Evolutionary conservation across 2,329 filamentous ascomycete genomes (phyloP).

Genomic region (Paecilomyces formosus): DNA sequence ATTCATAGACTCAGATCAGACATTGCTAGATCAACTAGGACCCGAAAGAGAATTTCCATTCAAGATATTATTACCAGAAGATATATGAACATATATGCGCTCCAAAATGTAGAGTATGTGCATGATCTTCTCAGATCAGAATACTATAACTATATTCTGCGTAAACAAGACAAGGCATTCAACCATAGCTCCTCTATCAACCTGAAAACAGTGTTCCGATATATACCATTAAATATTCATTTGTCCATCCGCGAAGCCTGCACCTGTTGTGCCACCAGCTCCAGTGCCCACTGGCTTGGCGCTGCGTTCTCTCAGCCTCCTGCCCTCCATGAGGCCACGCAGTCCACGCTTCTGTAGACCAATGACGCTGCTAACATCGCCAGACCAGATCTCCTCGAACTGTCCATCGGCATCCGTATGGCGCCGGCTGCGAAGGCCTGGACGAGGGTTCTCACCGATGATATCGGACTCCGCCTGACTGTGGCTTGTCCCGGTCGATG

Average conservation of each 20-base stretch:
- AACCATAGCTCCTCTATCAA: not conserved
- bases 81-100: not conserved
- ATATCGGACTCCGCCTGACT: conserved; percentile 30
- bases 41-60: not conserved
- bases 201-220: not conserved
- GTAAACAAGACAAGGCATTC: not conserved
- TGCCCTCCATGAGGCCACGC: conserved; percentile 87
- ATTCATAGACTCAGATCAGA: too few relatives aligned
- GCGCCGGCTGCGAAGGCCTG: conserved; percentile 31
- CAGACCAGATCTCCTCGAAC: conserved; percentile 61
- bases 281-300: conserved; percentile 16
- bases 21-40: too few relatives aligned
- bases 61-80: not conserved
- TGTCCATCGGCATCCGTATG: conserved; percentile 32
- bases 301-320: conserved; percentile 70
- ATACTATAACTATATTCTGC: not conserved
- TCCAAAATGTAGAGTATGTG: not conserved
- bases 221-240: not conserved
- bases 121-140: not conserved
- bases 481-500: conserved; percentile 30
- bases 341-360: conserved; percentile 90
- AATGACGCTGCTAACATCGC: conserved; percentile 74
- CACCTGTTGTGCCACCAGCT: not conserved
- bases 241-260: not conserved
- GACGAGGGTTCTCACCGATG: conserved; percentile 26